These are phyloP conservation scores for Seiridium unicorne DNA, from an alignment of 2,329 filamentous ascomycete genomes.

Conservation along the genomic window DNA sequence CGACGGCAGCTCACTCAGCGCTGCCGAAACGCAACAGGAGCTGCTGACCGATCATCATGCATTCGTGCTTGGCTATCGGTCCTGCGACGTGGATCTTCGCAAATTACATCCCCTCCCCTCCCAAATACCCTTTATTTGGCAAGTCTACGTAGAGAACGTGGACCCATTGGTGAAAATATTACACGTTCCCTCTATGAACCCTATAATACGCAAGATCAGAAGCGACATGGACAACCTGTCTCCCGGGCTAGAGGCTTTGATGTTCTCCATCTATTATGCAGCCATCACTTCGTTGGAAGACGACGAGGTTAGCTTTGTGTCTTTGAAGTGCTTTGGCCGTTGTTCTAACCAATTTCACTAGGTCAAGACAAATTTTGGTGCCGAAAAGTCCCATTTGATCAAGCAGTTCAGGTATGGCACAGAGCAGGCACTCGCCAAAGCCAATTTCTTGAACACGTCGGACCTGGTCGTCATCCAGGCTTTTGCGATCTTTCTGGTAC, in stretches of 20 bases:
- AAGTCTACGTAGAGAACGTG: conserved; percentile 70
- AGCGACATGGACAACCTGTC: conserved; percentile 57
- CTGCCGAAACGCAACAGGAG: conserved; percentile 31
- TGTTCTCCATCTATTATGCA: conserved; percentile 62
- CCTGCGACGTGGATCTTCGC: conserved; percentile 64
- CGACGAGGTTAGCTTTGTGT: conserved; percentile 45
- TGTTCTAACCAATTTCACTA: conserved; percentile 24
- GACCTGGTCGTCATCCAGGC: conserved; percentile 62
- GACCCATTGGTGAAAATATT: conserved; percentile 71
- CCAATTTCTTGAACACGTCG: conserved; percentile 58
- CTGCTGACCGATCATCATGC: conserved; percentile 58
- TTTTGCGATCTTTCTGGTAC: conserved; percentile 56
- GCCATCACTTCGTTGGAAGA: conserved; percentile 59
- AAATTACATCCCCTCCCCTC: conserved; percentile 64
- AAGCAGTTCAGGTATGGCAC: conserved; percentile 51
- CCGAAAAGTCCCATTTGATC: conserved; percentile 42
- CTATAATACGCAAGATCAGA: conserved; percentile 59
- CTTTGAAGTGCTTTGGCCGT: background rate
- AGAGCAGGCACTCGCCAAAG: conserved; percentile 60
- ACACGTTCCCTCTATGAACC: conserved; percentile 66
- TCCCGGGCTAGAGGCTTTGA: conserved; percentile 56
- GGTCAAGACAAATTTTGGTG: conserved; percentile 50
- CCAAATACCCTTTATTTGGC: conserved; percentile 68
- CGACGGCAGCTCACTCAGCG: conserved; percentile 53
- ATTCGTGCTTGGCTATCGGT: conserved; percentile 73